Evolutionary conservation across 2,329 filamentous ascomycete species (phyloP), one percentile per base, ranked within the genome.

Genomic region (Graphilbum sp.): DNA sequence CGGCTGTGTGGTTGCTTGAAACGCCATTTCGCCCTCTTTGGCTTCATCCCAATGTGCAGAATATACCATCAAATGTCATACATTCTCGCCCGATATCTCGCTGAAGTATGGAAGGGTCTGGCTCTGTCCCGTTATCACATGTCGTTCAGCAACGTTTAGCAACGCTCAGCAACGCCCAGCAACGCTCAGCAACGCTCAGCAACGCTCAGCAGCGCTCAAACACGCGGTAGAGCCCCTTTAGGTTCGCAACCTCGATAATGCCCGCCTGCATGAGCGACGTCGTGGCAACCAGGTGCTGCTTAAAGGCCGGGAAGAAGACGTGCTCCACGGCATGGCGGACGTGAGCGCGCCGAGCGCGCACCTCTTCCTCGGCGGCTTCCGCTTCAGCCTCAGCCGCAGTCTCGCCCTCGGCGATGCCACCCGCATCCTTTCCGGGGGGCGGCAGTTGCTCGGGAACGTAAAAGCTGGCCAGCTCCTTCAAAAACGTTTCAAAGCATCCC

Each of bases 201-300:
- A n/a, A n/a, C n/a, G n/a, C n/a, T n/a, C n/a, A n/a, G n/a, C 90
- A 96, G 39, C 90, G 66, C 60, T 98, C 90, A 64, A 98, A 98
- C 3, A 96, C 87, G 34, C 83, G 67, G 57, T 98, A 98, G 41
- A 98, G 54, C 0, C 87, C 86, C 57, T 94, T 96, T 42, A 96
- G 57, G 59, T 92, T 85, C 2, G 90, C 88, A 35, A 94, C 75
- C 57, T 98, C 88, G 34, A 93, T 61, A 11, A 94, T 74, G 9
- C 65, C 70, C 0, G 75, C 80, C 36, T 76, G 73, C 59, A 92
- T 72, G 49, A 96, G 59, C 5, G 69, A 66, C 46, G 72, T 79
- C 9, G 90, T 95, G 17, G 84, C 87, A 40, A 96, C 74, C 34
- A 98, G 59, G 41, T 86, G 68, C 5, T 79, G 66, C 54, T 85